These are phyloP conservation scores for Calocybe gangraenosa DNA, from an alignment of 768 basidiomycete species.

Conservation along the genomic window DNA sequence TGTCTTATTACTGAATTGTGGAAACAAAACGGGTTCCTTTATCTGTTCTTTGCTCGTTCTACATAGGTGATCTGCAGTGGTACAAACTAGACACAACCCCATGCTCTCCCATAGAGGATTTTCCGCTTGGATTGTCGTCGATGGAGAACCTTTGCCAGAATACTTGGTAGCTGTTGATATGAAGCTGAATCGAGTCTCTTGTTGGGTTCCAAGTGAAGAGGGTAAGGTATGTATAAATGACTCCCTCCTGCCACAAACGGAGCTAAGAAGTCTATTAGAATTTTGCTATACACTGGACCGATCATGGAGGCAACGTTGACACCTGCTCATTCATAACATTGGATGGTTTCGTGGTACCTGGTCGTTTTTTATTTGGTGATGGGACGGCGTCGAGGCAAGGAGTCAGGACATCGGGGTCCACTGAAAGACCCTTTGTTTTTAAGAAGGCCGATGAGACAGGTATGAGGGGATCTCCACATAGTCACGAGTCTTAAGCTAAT, in stretches of 20 bases:
- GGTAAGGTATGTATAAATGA: constrained; percentile 44
- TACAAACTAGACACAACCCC: not conserved
- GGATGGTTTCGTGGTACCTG: constrained; percentile 61
- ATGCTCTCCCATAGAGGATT: constrained; percentile 60
- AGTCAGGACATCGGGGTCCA: constrained; percentile 42
- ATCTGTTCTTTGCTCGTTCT: no score
- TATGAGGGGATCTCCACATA: constrained; percentile 17
- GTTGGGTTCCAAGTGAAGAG: constrained; percentile 63
- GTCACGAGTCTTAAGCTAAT: not conserved
- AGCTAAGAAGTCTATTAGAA: constrained; percentile 27
- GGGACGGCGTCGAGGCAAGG: constrained; percentile 53
- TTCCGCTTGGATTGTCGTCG: constrained; percentile 64
- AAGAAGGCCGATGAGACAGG: constrained; percentile 35
- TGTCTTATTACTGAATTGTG: no score
- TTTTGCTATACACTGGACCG: constrained; percentile 64
- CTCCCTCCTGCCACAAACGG: not conserved
- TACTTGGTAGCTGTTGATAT: constrained; percentile 50
- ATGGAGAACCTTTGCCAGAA: constrained; percentile 46
- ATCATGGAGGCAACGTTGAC: constrained; percentile 48
- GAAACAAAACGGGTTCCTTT: no score
- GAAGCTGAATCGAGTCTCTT: constrained; percentile 43
- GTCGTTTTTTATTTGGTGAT: constrained; percentile 53
- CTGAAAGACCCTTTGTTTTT: constrained; percentile 63
- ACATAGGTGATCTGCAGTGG: no score
- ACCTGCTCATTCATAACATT: constrained; percentile 61